phyloP scores from a whole-genome alignment of 768 basidiomycete genomes.

The Grammothele lineata region DNA sequence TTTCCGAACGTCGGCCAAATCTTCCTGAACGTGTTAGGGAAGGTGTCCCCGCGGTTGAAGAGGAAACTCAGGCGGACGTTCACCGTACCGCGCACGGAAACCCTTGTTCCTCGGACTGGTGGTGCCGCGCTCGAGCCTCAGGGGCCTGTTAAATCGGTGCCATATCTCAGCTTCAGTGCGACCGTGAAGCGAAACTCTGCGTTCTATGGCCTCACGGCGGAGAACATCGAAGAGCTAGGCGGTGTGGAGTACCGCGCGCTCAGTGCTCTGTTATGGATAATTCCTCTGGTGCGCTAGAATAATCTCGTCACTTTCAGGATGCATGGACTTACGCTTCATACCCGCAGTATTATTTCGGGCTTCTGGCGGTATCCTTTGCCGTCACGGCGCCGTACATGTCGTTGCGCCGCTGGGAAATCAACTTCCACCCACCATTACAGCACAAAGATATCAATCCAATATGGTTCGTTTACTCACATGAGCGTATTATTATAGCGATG shows the following conservation, averaged over 20 bases:
- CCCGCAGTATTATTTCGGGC: conserved; percentile 40
- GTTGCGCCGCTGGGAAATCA: conserved; percentile 32
- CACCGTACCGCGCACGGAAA: conserved; percentile 68
- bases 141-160: conserved; percentile 38
- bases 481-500: not conserved
- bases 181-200: conserved; percentile 71
- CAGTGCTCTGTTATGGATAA: conserved; percentile 73
- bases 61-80: conserved; percentile 57
- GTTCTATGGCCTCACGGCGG: conserved; percentile 62
- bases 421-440: conserved; percentile 34
- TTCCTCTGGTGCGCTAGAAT: conserved; percentile 63
- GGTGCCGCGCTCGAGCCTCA: not conserved
- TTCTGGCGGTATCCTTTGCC: conserved; percentile 39
- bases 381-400: conserved; percentile 45
- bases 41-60: conserved; percentile 56
- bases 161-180: conserved; percentile 80
- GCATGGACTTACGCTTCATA: not conserved
- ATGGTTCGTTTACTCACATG: conserved; percentile 29
- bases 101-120: conserved; percentile 31
- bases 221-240: conserved; percentile 84
- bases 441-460: conserved; percentile 35
- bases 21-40: conserved; percentile 32
- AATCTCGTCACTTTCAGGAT: not conserved
- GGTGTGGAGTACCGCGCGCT: conserved; percentile 89
- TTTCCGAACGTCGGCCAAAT: conserved; percentile 30